phyloP scores from a whole-genome alignment of 306 rosid species.

The Begonia masoniana region DNA sequence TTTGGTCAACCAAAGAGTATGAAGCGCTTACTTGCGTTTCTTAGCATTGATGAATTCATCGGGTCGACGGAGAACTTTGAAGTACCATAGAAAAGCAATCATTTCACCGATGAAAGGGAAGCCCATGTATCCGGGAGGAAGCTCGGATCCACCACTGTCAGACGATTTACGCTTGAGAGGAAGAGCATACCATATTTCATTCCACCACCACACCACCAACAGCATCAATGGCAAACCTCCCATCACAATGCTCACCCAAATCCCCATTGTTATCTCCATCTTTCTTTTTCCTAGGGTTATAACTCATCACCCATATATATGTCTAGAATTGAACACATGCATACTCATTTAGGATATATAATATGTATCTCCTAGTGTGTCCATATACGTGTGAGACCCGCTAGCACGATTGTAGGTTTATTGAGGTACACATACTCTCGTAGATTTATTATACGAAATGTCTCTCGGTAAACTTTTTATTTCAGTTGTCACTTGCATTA shows the following conservation, averaged over 20 bases:
- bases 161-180: conserved; percentile 1
- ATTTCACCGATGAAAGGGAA: conserved; percentile 17
- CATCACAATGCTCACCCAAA: conserved; percentile 9
- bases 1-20: too few species aligned
- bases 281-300: not conserved
- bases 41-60: conserved; percentile 24
- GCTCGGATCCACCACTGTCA: not conserved
- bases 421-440: too few species aligned
- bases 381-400: too few species aligned
- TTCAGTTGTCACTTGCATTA: not conserved
- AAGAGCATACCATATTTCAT: conserved; percentile 17
- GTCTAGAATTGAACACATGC: too few species aligned
- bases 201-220: conserved; percentile 29
- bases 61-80: conserved; percentile 31
- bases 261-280: not conserved
- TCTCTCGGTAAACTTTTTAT: too few species aligned
- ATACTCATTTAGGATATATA: too few species aligned
- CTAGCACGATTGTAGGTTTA: too few species aligned
- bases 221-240: conserved; percentile 15
- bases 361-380: too few species aligned
- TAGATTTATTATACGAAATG: too few species aligned
- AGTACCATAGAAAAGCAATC: conserved; percentile 26
- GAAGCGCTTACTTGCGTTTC: conserved; percentile 20
- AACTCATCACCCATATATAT: not conserved
- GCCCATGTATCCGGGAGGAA: conserved; percentile 23